These are phyloP conservation scores for Alliaria petiolata DNA, from an alignment of 345 rosid genomes.

Conservation along the genomic window DNA sequence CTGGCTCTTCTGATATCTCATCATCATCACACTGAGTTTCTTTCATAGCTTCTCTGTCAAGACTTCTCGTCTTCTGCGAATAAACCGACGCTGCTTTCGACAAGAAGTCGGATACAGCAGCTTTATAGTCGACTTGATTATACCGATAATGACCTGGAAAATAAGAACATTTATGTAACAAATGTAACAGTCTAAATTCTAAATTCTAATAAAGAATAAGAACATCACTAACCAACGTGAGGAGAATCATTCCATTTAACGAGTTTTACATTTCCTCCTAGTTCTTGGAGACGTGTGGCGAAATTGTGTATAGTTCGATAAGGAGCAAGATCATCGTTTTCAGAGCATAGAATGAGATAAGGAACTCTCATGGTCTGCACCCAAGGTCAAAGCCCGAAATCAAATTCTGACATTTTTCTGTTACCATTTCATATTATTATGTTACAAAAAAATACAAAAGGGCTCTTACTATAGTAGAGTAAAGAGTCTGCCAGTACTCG, in stretches of 20 bases:
- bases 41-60: conserved; percentile 47
- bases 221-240: conserved; percentile 70
- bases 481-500: conserved; percentile 89
- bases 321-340: conserved; percentile 79
- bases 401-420: neutral
- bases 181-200: too few species aligned
- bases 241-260: conserved; percentile 78
- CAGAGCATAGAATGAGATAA: conserved; percentile 80
- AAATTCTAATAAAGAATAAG: too few species aligned
- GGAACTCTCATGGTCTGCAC: conserved; percentile 71
- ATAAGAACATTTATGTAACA: too few species aligned
- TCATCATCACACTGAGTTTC: conserved; percentile 44
- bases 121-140: conserved; percentile 75
- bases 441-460: neutral
- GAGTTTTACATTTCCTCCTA: conserved; percentile 78
- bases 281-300: conserved; percentile 58
- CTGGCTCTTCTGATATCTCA: conserved; percentile 47
- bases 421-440: neutral
- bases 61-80: conserved; percentile 52
- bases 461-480: conserved; percentile 75
- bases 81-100: conserved; percentile 66
- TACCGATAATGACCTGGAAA: conserved; percentile 78
- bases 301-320: conserved; percentile 69
- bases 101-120: conserved; percentile 76
- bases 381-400: neutral